Evolutionary conservation across 2,329 filamentous ascomycete genomes (phyloP), one percentile per base, ranked within the genome.

Genomic region (Phialophora verrucosa): DNA sequence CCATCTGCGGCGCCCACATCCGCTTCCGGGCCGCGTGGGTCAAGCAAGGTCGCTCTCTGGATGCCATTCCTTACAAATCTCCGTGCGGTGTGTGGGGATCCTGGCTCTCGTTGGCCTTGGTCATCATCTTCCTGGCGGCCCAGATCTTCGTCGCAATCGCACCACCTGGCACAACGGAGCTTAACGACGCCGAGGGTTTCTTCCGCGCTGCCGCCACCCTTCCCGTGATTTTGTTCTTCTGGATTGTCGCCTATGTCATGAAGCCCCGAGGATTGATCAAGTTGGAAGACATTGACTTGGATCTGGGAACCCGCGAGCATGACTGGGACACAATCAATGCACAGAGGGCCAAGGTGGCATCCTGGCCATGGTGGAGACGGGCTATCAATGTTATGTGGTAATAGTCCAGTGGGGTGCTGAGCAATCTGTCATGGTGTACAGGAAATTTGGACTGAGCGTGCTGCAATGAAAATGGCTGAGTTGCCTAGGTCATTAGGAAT

Each of bases 1-100:
- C 85, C 49, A 88, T 90, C 72, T 89, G 86, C 44, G 65, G 42
- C n/a, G 77, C 90, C 25, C 93, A 97, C 78, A 96, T 97, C 75
- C 92, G 93, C 63, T 97, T 97, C 85, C 91, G 93, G 69, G 80
- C 81, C 31, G 91, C 89, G n/a, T 96, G 92, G 92, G 83, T 82
- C 53, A 74, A 80, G 10, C 86, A 88, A 69, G 91, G 90, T 51
- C 90, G 89, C 75, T 83, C 81, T 20, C 81, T 93, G 38, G 83
- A 88, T 62, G 91, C 96, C 72, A 84, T 98, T 4, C 90, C 93
- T 4, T 97, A 94, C 81, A 83, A 80, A 42, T 91, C 91, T 0
- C 91, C 96, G 75, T 86, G 91, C 4, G 93, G 94, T 66, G 81
- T 95, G 7, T 71, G 85, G 10, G 94, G 93, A 10, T 96, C 92